Evolutionary conservation across 2,329 filamentous ascomycete genomes (phyloP), one percentile per base, ranked within the genome.

Genomic region (Phaeosphaeria sp.): DNA sequence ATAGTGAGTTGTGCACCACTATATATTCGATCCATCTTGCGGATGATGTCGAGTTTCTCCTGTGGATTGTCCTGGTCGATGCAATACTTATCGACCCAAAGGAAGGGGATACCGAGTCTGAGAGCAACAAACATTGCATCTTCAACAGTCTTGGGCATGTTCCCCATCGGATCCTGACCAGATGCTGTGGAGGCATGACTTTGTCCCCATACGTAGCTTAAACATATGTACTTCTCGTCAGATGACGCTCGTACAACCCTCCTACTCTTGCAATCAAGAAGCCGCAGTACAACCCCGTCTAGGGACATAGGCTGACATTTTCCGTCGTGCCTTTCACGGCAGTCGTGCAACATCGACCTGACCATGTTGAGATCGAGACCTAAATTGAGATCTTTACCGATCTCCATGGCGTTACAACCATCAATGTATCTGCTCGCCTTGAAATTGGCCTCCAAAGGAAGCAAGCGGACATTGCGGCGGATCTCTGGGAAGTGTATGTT

Each of bases 11-110:
- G 25, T 21, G 59, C 61, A 6, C 40, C 24, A 3, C 7, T 15
- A 15, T 60, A 64, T 5, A 64, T 60, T 7, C 47, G 13, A n/a
- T 60, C 56, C 61, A 64, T 64, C 3, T 52, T 18, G 3, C 24
- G 22, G 24, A 45, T 36, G 6, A 33, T 33, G n/a, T 1, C 44
- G 6, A 45, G 40, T 15, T 45, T 45, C 9, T 36, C 17, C 15
- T 52, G 6, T 5, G 1, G 8, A 33, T 45, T 44, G 11, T 20
- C 1, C 6, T 45, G 48, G n/a, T 48, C 43, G 18, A 62, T 62
- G 24, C 57, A 59, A 18, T 56, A 53, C n/a, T 36, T 30, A 27
- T 51, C 48, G 27, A 57, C 47, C 48, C 51, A 55, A 4, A 58
- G n/a, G 24, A 33, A 43, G 8, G 36, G 49, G 30, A 53, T 47